phyloP scores from a whole-genome alignment of 768 basidiomycete species.

The Steccherinum ochraceum region DNA sequence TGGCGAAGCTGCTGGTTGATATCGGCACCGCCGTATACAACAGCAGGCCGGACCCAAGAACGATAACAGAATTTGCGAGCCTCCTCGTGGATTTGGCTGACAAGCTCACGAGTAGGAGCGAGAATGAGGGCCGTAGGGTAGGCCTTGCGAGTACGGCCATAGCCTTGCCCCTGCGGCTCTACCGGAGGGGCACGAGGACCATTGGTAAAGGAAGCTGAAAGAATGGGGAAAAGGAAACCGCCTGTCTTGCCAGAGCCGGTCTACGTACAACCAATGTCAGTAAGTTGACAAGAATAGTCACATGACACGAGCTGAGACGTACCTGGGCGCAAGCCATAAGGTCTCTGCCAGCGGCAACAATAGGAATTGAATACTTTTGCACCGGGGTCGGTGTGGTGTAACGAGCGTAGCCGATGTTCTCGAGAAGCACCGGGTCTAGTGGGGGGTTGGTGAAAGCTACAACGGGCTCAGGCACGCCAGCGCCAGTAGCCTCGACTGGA shows the following conservation, averaged over 20 bases:
- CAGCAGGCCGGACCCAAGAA: constrained; percentile 98
- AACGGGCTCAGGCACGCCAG: constrained; percentile 94
- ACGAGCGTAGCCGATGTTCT: constrained; percentile 90
- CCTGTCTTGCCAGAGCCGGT: constrained; percentile 99
- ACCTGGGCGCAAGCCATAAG: constrained; percentile 95
- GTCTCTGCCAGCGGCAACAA: constrained; percentile 84
- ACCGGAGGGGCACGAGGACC: constrained; percentile 75
- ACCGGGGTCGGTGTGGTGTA: constrained; percentile 97
- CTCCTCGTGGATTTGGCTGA: constrained; percentile 99
- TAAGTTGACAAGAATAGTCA: constrained; percentile 9
- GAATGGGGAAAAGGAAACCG: constrained; percentile 98
- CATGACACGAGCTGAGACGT: constrained; percentile 17
- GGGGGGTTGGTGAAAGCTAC: constrained; percentile 82
- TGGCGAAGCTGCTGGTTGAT: constrained; percentile 91
- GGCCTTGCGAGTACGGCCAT: constrained; percentile 76
- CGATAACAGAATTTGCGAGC: constrained; percentile 99
- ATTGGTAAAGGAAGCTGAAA: constrained; percentile 82
- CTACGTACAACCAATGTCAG: constrained; percentile 36
- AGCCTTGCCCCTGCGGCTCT: constrained; percentile 37
- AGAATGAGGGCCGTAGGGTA: constrained; percentile 97
- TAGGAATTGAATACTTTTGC: constrained; percentile 99
- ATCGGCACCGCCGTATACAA: constrained; percentile 98
- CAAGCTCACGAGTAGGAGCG: constrained; percentile 97
- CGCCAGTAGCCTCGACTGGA: constrained; percentile 97
- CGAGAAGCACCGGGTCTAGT: constrained; percentile 87